These are phyloP conservation scores for Yamadazyma nakazawae DNA, from an alignment of 805 yeast species.

Conservation along the genomic window DNA sequence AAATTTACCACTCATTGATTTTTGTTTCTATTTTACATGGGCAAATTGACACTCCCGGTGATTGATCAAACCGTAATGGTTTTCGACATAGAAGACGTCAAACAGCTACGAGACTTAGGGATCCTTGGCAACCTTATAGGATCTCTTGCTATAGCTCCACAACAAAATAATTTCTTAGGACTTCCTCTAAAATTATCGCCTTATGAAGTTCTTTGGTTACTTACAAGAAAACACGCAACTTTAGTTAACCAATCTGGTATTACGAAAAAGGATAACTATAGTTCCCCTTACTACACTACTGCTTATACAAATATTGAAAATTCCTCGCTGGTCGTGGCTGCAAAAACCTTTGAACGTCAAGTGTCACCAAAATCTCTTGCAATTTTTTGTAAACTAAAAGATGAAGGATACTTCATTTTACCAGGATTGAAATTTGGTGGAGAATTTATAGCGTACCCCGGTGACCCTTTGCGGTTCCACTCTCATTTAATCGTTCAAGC, in stretches of 20 bases:
- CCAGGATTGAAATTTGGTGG: constrained; percentile 96
- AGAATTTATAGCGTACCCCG: constrained; percentile 84
- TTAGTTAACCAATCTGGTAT: constrained; percentile 1
- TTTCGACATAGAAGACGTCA: constrained; percentile 55
- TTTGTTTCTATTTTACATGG: neutral
- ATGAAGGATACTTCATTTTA: constrained; percentile 51
- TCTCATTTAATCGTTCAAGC: constrained; percentile 71
- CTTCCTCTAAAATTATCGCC: constrained; percentile 70
- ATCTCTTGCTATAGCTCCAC: constrained; percentile 85
- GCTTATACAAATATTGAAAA: neutral
- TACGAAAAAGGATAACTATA: neutral
- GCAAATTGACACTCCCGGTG: constrained; percentile 8
- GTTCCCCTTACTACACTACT: neutral
- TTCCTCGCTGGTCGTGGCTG: neutral
- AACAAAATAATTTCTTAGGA: constrained; percentile 85
- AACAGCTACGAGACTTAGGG: constrained; percentile 54
- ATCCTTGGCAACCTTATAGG: constrained; percentile 79
- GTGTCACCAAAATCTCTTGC: constrained; percentile 6
- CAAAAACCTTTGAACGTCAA: constrained; percentile 1
- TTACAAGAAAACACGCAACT: constrained; percentile 28
- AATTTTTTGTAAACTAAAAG: constrained; percentile 26
- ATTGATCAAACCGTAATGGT: constrained; percentile 43
- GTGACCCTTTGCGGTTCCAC: constrained; percentile 88
- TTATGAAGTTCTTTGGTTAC: constrained; percentile 72
- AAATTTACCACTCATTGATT: too few species aligned